Percentiles rank a stretch among this genome's conserved stretches.
phyloP scores from a whole-genome alignment of 2,329 filamentous ascomycete genomes.

The Didymella exigua region DNA sequence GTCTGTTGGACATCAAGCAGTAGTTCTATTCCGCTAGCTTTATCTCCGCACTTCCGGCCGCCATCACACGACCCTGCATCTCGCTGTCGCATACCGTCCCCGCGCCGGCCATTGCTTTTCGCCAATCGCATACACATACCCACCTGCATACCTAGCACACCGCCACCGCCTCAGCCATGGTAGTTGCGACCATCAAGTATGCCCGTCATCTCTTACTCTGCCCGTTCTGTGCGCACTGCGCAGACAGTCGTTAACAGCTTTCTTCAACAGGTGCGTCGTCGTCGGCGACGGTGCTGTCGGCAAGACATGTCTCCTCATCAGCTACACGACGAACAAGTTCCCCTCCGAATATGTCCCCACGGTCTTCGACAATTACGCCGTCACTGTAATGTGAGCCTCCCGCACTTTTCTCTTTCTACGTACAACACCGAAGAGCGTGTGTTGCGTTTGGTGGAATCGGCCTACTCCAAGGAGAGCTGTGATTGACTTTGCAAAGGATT shows the following conservation, averaged over 20 bases:
- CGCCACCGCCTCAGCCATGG: constrained; percentile 37
- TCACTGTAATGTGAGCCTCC: constrained; percentile 91
- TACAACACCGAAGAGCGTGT: not conserved
- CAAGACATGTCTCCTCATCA: constrained; percentile 98
- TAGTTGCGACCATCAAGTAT: constrained; percentile 52
- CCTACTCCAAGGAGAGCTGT: constrained; percentile 6
- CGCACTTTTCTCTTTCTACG: constrained; percentile 8
- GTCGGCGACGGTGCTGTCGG: constrained; percentile 99
- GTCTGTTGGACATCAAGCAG: constrained; percentile 46
- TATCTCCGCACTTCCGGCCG: constrained; percentile 29
- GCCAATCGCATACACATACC: constrained; percentile 9
- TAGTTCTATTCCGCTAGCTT: constrained; percentile 27
- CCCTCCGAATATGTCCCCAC: constrained; percentile 99
- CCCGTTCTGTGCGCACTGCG: not conserved
- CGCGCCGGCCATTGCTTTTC: constrained; percentile 8
- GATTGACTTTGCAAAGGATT: constrained; percentile 69
- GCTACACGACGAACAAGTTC: constrained; percentile 99
- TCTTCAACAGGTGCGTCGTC: constrained; percentile 80
- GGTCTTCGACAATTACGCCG: constrained; percentile 99
- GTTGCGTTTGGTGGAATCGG: not conserved
- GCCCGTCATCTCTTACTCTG: constrained; percentile 20
- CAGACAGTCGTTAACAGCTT: constrained; percentile 16
- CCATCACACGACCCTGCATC: constrained; percentile 23
- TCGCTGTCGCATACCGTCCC: constrained; percentile 17
- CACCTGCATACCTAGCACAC: not conserved